Evolutionary conservation across 352 stramenopile species (phyloP).

Genomic region (Phytophthora boehmeriae): DNA sequence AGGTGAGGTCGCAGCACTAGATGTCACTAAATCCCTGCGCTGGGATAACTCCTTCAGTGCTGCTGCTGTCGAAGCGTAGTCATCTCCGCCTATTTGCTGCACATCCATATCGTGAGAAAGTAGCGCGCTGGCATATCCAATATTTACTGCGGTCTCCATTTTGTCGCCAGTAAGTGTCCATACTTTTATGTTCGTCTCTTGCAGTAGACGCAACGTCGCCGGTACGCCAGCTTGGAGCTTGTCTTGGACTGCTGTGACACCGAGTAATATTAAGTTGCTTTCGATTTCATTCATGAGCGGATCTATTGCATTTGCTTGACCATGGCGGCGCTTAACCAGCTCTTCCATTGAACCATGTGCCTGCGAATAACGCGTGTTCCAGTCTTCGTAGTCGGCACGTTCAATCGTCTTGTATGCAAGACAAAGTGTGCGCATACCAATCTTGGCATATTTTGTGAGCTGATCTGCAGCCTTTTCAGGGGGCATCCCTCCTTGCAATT

Average conservation of each 20-base stretch:
- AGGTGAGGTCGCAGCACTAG: constrained; percentile 11
- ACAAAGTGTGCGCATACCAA: constrained; percentile 81
- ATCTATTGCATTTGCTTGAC: constrained; percentile 71
- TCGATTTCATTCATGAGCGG: constrained; percentile 87
- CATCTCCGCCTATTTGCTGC: constrained; percentile 60
- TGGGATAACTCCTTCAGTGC: constrained; percentile 55
- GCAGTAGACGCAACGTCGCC: constrained; percentile 82
- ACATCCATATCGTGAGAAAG: constrained; percentile 84
- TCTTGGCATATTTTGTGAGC: constrained; percentile 68
- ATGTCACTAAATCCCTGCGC: constrained; percentile 15
- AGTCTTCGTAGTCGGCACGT: constrained; percentile 53
- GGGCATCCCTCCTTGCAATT: constrained; percentile 23
- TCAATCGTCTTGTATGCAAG: constrained; percentile 69
- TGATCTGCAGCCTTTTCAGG: constrained; percentile 45
- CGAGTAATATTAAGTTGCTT: constrained; percentile 74
- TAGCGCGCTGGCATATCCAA: constrained; percentile 91
- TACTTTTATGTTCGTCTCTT: constrained; percentile 92
- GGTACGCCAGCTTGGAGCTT: constrained; percentile 92
- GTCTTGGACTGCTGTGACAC: constrained; percentile 93
- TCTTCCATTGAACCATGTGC: constrained; percentile 73
- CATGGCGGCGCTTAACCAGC: constrained; percentile 71
- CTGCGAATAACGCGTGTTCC: constrained; percentile 59
- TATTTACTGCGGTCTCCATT: constrained; percentile 95
- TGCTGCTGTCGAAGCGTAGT: constrained; percentile 62
- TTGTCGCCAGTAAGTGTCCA: constrained; percentile 96